Base-by-base conservation (phyloP, 208 protist species). In the Acanthamoeba lugdunensis region DNA sequence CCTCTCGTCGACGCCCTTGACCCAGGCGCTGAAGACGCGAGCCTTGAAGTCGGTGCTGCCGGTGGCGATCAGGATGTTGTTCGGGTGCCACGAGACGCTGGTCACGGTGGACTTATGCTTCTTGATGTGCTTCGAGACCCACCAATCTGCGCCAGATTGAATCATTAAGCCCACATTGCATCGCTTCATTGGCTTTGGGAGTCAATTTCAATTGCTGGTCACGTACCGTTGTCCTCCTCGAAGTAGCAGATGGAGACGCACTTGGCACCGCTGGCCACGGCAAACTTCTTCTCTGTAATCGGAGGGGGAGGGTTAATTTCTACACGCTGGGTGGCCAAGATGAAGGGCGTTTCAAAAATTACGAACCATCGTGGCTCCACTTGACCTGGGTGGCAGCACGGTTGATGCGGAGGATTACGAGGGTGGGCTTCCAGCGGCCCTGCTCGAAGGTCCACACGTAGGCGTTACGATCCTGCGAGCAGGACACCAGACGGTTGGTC, bases 381-480 rank as follows among this genome's bases (percentile, higher is more conserved):
- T 96, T 96, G 65, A 97, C 96, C 25, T 95, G 96, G 56, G 98
- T 98, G 2, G 97, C 97, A 33, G 96, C 96, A 30, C 97, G 94
- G 77, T 96, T 97, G 45, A 98, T 97, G 52, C 96, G 96, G 16
- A 99, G 95, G n/a, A 98, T 94, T 37, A 99, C 98, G 13, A 99
- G 95, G 58, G 95, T 96, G 79, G 97, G 97, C 58, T 97, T 97
- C 98, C 98, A 99, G 28, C 90, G 85, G 45, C 94, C 94, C 11
- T 71, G 75, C 5, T 73, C 92, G 25, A 95, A 67, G 13, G 93
- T 95, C 98, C 98, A 99, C 45, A 99, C 98, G 92, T 99, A 98
- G 77, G 98, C 98, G 94, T 98, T 99, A 69, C 98, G 94, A 93
- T 99, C 98, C 92, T 99, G 97, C 45, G 96, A 96, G 94, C 97